Evolutionary conservation across 2,329 filamentous ascomycete genomes (phyloP), one percentile per base, ranked within the genome.

Genomic region (Calonectria crousiana): DNA sequence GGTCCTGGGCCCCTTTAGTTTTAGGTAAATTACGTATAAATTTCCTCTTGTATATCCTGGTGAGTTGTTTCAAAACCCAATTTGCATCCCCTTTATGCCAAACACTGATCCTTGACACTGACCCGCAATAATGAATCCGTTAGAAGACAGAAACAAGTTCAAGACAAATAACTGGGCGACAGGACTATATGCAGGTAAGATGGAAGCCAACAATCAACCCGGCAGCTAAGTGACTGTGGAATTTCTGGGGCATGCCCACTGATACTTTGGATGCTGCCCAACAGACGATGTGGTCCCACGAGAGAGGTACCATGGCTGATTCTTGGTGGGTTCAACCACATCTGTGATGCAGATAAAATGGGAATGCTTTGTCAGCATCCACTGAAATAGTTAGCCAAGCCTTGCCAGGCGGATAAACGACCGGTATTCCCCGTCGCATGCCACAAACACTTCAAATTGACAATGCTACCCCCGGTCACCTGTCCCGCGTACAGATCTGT

Each of bases 1-100:
- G 6, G 1, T 3, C 18, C 1, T n/a, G 41, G 6, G 10, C 18
- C 5, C 1, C 6, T 18, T n/a, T 8, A 0, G 18, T n/a, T 44
- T n/a, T 18, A 20, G 18, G 18, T 44, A 20, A 44, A 44, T 10
- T 2, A 44, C 10, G 41, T 44, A 44, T 6, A 2, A 44, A 20
- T 44, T 44, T 9, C 6, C 41, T 6, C 0, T 1, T n/a, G 41
- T 20, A 44, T n/a, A n/a, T 16, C 18, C 6, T 9, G 18, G 18
- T 10, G 41, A 16, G 6, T 41, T 38, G 16, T 44, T 18, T 44
- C 6, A 20, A 20, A 44, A 5, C 41, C 18, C 18, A n/a, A n/a
- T 10, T 44, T 44, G 18, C 41, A n/a, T 44, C 2, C 18, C 41
- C 18, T 44, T 6, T n/a, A 44, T 16, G 18, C 8, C 18, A 44